Conservation (phyloP, 345 rosid genomes). For the Geranium brycei region DNA sequence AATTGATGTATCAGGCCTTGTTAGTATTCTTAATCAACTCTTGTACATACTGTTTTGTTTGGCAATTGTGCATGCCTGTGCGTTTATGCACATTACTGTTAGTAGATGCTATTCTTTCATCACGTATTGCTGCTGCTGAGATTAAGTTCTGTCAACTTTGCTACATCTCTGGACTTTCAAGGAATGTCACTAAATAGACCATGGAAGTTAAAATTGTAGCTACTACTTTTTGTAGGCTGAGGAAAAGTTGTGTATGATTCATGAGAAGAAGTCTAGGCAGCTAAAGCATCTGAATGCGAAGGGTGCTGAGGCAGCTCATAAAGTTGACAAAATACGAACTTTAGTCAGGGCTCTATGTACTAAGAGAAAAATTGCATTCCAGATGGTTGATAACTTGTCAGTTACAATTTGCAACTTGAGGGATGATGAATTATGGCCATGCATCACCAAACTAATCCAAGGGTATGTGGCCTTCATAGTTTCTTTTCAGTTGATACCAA, state of each 20-base stretch:
- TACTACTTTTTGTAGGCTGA: conserved; percentile 31
- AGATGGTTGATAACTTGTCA: conserved; percentile 48
- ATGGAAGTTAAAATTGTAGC: neutral
- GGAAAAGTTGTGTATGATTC: conserved; percentile 42
- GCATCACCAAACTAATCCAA: conserved; percentile 26
- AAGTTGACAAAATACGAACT: conserved; percentile 26
- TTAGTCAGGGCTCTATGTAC: conserved; percentile 29
- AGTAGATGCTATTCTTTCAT: too few species aligned
- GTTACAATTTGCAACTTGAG: conserved; percentile 30
- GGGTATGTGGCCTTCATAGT: conserved; percentile 16
- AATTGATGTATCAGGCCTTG: too few species aligned
- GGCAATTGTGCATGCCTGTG: neutral
- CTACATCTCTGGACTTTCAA: neutral
- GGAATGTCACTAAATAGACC: neutral
- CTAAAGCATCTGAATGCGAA: conserved; percentile 31
- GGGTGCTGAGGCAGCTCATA: conserved; percentile 19
- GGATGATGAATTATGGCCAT: conserved; percentile 42
- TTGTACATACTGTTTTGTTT: neutral
- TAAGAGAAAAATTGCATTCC: conserved; percentile 38
- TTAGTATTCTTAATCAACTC: too few species aligned
- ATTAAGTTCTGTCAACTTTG: neutral
- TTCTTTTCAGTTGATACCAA: neutral
- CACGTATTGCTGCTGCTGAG: too few species aligned
- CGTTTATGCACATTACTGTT: too few species aligned
- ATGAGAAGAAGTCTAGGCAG: conserved; percentile 36